Evolutionary conservation across 345 rosid genomes (phyloP).

Genomic region (Salix suchowensis): DNA sequence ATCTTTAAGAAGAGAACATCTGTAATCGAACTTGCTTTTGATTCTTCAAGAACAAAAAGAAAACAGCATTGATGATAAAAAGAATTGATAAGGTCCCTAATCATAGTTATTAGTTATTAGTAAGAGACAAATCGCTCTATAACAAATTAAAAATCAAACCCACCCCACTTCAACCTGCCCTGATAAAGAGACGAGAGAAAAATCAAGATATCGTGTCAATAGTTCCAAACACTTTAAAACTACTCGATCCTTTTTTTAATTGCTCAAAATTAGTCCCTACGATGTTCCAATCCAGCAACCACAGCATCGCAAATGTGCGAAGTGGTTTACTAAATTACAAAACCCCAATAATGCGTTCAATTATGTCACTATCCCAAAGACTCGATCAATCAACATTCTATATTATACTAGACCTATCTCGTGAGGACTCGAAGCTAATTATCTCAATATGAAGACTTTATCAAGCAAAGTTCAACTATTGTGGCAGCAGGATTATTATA

Average conservation of each 20-base stretch:
- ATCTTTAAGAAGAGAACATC: slow-evolving; percentile 1
- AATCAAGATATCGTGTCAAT: slow-evolving; percentile 9
- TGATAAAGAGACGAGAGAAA: slow-evolving; percentile 12
- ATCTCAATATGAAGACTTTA: not conserved
- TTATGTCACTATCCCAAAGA: not conserved
- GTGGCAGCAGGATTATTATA: not conserved
- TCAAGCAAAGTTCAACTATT: not conserved
- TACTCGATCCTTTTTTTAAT: not conserved
- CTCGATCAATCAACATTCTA: not conserved
- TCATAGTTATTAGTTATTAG: not conserved
- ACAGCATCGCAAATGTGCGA: not conserved
- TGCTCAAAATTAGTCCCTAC: not conserved
- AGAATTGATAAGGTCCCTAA: slow-evolving; percentile 10
- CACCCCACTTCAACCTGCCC: slow-evolving; percentile 31
- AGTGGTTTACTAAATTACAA: not conserved
- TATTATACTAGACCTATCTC: not conserved
- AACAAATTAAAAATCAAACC: slow-evolving; percentile 18
- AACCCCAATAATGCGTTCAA: not conserved
- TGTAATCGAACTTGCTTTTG: not conserved
- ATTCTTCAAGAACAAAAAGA: not conserved
- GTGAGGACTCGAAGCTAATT: not conserved
- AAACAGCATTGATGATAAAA: not conserved
- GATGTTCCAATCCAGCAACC: slow-evolving; percentile 8
- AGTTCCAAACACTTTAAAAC: slow-evolving; percentile 18
- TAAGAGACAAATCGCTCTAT: slow-evolving; percentile 11